Conservation (phyloP, 2,329 filamentous ascomycete genomes). For the Fusarium sambucinum region DNA sequence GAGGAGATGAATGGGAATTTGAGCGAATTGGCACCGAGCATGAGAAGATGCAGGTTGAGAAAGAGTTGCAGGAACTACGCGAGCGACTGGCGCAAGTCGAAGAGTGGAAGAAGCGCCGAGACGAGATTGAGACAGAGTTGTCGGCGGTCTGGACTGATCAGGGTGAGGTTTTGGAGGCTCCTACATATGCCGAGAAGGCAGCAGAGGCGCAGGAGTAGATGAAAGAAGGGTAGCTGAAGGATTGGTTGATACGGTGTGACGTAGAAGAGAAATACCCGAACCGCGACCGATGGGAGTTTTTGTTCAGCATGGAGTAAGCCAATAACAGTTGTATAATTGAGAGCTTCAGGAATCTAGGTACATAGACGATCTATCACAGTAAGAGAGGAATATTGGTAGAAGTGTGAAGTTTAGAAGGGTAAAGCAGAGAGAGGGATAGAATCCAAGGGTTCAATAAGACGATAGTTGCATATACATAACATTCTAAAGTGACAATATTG, state of each 20-base stretch:
- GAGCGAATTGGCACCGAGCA: constrained; percentile 92
- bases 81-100: constrained; percentile 85
- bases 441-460: constrained; percentile 8
- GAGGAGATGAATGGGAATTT: constrained; percentile 90
- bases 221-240: constrained; percentile 14
- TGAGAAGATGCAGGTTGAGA: constrained; percentile 93
- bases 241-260: not conserved
- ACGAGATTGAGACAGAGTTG: constrained; percentile 87
- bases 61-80: constrained; percentile 86
- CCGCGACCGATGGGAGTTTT: not conserved
- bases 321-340: constrained; percentile 18
- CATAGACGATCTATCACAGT: constrained; percentile 16
- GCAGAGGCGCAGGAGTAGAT: constrained; percentile 30
- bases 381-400: constrained; percentile 5
- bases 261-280: constrained; percentile 22
- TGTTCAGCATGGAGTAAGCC: constrained; percentile 16
- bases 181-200: constrained; percentile 54
- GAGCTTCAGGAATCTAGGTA: constrained; percentile 11
- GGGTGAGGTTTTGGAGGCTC: constrained; percentile 62
- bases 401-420: constrained; percentile 12
- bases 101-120: constrained; percentile 80
- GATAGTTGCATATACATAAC: not conserved
- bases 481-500: not conserved
- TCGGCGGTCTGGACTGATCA: constrained; percentile 70
- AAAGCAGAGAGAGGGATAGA: constrained; percentile 14